phyloP scores from a whole-genome alignment of 768 basidiomycete species.

The Amanita subjunquillea region DNA sequence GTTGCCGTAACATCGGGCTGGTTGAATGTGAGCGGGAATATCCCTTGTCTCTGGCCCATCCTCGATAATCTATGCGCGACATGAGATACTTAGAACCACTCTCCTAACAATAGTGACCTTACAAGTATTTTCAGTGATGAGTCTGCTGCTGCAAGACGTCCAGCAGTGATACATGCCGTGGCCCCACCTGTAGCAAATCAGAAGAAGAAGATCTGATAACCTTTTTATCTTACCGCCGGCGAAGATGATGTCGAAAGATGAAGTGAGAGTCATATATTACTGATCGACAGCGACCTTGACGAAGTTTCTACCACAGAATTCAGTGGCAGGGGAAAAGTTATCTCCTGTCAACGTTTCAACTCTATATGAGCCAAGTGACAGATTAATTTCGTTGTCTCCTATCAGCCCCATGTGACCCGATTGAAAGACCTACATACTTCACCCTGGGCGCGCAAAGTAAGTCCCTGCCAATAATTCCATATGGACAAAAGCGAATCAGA shows the following conservation, averaged over 20 bases:
- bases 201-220: neutral
- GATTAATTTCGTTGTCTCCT: too few species aligned
- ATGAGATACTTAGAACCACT: neutral
- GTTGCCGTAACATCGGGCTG: constrained; percentile 38
- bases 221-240: constrained; percentile 34
- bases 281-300: too few species aligned
- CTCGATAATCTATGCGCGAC: constrained; percentile 35
- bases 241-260: constrained; percentile 39
- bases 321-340: too few species aligned
- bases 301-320: too few species aligned
- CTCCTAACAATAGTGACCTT: constrained; percentile 6
- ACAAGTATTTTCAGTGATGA: constrained; percentile 46
- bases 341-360: too few species aligned
- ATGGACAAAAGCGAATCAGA: too few species aligned
- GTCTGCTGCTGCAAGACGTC: constrained; percentile 42
- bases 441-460: too few species aligned
- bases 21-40: constrained; percentile 37
- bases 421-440: too few species aligned
- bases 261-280: too few species aligned
- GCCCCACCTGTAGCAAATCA: constrained; percentile 31
- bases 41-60: constrained; percentile 42
- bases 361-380: too few species aligned
- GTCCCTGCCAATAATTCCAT: too few species aligned
- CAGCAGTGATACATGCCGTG: constrained; percentile 43
- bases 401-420: too few species aligned